These are phyloP conservation scores for Avena sativa DNA, from an alignment of 176 grass and related monocot genomes.

Conservation along the genomic window DNA sequence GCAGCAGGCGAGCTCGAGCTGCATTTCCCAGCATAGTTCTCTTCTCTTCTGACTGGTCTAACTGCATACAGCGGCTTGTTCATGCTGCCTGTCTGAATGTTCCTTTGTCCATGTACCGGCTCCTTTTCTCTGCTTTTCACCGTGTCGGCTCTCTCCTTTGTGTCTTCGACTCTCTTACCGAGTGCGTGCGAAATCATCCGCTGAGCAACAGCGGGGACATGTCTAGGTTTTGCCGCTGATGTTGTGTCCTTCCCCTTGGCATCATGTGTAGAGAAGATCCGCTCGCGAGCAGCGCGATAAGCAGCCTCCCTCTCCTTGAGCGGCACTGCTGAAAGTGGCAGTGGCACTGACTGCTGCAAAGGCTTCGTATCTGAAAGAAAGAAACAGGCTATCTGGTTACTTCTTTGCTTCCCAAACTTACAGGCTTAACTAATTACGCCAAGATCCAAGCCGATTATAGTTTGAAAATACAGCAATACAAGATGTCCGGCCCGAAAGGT, in stretches of 20 bases:
- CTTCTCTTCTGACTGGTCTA: constrained; percentile 36
- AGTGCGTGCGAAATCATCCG: constrained; percentile 97
- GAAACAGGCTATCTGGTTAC: too few relatives aligned
- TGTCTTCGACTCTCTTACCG: constrained; percentile 63
- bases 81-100: neutral
- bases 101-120: neutral
- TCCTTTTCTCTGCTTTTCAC: constrained; percentile 44
- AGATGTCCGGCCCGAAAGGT: neutral
- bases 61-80: neutral
- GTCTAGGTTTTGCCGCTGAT: constrained; percentile 47
- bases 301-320: constrained; percentile 89
- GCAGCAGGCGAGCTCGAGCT: constrained; percentile 19
- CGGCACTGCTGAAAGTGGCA: constrained; percentile 39
- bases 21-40: neutral
- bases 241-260: constrained; percentile 42
- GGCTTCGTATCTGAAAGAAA: constrained; percentile 44
- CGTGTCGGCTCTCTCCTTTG: constrained; percentile 25
- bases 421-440: neutral
- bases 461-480: neutral
- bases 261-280: constrained; percentile 66
- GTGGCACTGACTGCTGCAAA: constrained; percentile 33
- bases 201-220: constrained; percentile 72
- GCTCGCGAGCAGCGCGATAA: constrained; percentile 75
- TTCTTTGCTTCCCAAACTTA: neutral
- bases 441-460: neutral